A percentile compares a stretch with the other conserved stretches of the same genome.
These are phyloP conservation scores for Drosera spatulata DNA, from an alignment of 179 eudicot genomes.

Conservation along the genomic window DNA sequence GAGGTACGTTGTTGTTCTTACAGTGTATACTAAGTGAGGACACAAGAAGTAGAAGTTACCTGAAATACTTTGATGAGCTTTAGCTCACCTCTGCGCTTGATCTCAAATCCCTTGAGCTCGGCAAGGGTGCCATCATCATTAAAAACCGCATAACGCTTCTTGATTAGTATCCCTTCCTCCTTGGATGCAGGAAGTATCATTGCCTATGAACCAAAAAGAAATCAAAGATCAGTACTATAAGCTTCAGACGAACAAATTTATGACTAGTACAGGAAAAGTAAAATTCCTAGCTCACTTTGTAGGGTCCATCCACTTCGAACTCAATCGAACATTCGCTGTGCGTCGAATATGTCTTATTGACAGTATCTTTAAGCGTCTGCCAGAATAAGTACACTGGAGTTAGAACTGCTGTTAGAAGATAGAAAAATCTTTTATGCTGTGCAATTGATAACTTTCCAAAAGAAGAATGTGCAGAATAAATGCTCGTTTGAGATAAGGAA, in stretches of 20 bases:
- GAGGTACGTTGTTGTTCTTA: too few species aligned
- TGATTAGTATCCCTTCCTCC: conserved; percentile 94
- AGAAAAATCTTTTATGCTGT: background rate
- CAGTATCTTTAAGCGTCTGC: conserved; percentile 86
- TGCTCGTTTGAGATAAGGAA: background rate
- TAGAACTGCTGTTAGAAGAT: conserved; percentile 1
- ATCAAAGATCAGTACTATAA: conserved; percentile 1
- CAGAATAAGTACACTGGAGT: conserved; percentile 11
- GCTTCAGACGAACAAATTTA: background rate
- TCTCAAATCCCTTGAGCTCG: conserved; percentile 98
- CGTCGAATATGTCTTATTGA: conserved; percentile 65
- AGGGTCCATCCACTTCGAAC: conserved; percentile 99
- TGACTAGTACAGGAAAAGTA: background rate
- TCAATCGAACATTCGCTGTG: conserved; percentile 99
- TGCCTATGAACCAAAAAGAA: conserved; percentile 45
- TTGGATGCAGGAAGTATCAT: conserved; percentile 99
- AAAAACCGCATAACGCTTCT: conserved; percentile 98
- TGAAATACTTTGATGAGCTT: conserved; percentile 99
- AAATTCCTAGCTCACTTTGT: conserved; percentile 47
- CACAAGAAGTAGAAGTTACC: conserved; percentile 24
- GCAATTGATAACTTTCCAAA: background rate
- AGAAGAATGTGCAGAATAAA: background rate
- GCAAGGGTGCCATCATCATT: conserved; percentile 99
- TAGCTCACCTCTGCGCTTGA: conserved; percentile 99
- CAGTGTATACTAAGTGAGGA: background rate